Conservation (phyloP, 1,284 basidiomycete genomes). For the Rhizoctonia solani region DNA sequence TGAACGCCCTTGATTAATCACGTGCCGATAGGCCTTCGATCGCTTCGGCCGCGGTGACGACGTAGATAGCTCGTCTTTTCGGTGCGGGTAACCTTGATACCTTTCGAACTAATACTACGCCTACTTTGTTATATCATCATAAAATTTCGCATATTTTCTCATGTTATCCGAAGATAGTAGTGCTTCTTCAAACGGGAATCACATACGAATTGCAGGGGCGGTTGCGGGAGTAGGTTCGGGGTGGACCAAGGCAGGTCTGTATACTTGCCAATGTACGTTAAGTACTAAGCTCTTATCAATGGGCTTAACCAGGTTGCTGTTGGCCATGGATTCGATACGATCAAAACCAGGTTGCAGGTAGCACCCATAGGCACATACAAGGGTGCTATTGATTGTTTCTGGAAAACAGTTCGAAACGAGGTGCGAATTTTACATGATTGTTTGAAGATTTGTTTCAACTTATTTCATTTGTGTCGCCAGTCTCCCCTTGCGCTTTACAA, state of each 20-base stretch:
- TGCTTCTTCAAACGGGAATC: constrained; percentile 44
- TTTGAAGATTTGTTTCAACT: background rate
- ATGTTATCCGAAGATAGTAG: constrained; percentile 4
- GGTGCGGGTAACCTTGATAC: too few species aligned
- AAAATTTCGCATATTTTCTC: background rate
- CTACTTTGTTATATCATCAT: background rate
- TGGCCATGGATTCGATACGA: constrained; percentile 73
- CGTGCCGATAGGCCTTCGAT: constrained; percentile 19
- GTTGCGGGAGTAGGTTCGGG: constrained; percentile 66
- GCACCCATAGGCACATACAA: constrained; percentile 69
- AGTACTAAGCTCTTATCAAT: constrained; percentile 6
- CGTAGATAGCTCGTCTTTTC: background rate
- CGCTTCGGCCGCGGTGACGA: constrained; percentile 3
- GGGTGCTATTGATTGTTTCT: constrained; percentile 68
- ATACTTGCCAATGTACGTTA: constrained; percentile 31
- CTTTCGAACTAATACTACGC: too few species aligned
- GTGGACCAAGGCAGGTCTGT: constrained; percentile 59
- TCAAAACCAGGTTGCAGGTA: constrained; percentile 77
- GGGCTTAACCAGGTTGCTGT: constrained; percentile 58
- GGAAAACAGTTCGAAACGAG: constrained; percentile 67
- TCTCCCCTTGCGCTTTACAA: constrained; percentile 65
- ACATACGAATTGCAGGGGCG: constrained; percentile 60
- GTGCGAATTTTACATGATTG: constrained; percentile 45
- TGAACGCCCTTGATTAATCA: background rate
- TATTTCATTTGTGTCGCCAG: constrained; percentile 43